Evolutionary conservation across 2,329 filamentous ascomycete genomes (phyloP).

Genomic region (Exutisphaerella laricina): DNA sequence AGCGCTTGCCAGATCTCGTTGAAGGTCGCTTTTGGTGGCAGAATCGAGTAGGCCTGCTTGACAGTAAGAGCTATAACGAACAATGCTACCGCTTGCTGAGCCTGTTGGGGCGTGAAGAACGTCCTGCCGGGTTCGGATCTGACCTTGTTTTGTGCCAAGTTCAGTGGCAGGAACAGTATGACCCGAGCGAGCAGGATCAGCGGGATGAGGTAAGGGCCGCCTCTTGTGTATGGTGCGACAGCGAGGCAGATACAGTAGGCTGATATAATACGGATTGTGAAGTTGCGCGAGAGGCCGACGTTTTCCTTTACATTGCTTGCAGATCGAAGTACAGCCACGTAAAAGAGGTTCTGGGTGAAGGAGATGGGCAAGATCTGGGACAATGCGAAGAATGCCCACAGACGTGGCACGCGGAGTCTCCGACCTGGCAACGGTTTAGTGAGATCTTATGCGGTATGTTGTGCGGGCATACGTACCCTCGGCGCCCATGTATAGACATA

Average conservation of each 20-base stretch:
- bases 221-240: slow-evolving; percentile 6
- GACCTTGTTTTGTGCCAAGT: slow-evolving; percentile 8
- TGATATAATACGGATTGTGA: slow-evolving; percentile 7
- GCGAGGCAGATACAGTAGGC: slow-evolving; percentile 17
- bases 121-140: neutral
- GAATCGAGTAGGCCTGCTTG: slow-evolving; percentile 4
- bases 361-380: slow-evolving; percentile 34
- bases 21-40: slow-evolving; percentile 1
- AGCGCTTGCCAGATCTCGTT: slow-evolving; percentile 15
- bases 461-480: slow-evolving; percentile 25
- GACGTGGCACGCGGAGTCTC: slow-evolving; percentile 23
- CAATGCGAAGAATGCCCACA: slow-evolving; percentile 33
- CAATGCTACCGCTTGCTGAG: slow-evolving; percentile 8
- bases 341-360: slow-evolving; percentile 33
- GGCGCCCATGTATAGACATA: slow-evolving; percentile 28
- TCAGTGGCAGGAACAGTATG: slow-evolving; percentile 21
- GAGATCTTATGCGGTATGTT: no score
- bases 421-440: no score
- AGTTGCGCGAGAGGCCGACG: neutral
- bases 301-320: neutral
- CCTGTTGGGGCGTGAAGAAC: slow-evolving; percentile 8
- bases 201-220: slow-evolving; percentile 14
- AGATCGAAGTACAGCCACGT: slow-evolving; percentile 26
- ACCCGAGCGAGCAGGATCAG: slow-evolving; percentile 24
- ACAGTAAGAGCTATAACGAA: slow-evolving; percentile 10